These are phyloP conservation scores for Phialocephala subalpina DNA, from an alignment of 2,329 filamentous ascomycete species.

Conservation along the genomic window DNA sequence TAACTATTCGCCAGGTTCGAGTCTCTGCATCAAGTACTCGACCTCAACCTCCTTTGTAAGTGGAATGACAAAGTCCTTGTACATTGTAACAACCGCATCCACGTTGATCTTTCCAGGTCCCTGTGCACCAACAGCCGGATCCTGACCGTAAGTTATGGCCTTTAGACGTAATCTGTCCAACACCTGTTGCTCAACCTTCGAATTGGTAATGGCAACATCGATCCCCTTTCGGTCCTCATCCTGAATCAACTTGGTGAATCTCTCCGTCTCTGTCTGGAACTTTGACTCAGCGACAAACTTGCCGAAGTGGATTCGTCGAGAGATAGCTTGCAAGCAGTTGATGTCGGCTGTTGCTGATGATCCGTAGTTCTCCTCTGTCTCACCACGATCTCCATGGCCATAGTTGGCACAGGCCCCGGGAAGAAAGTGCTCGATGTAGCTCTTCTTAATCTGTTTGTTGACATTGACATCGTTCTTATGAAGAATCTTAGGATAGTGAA, in stretches of 20 bases:
- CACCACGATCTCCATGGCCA: constrained; percentile 80
- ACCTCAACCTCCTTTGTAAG: constrained; percentile 98
- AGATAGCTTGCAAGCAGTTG: constrained; percentile 86
- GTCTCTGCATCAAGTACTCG: constrained; percentile 94
- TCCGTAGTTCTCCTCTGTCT: constrained; percentile 93
- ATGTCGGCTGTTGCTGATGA: constrained; percentile 93
- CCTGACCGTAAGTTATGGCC: constrained; percentile 91
- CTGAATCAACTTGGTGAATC: constrained; percentile 84
- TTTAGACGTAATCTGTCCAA: constrained; percentile 87
- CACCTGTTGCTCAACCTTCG: constrained; percentile 88
- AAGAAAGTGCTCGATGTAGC: constrained; percentile 85
- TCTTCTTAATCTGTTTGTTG: constrained; percentile 84
- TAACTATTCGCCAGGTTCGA: constrained; percentile 48
- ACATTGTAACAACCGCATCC: constrained; percentile 90
- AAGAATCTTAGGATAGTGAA: constrained; percentile 88
- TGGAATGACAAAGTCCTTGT: constrained; percentile 92
- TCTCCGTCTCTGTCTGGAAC: constrained; percentile 83
- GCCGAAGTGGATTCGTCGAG: constrained; percentile 92
- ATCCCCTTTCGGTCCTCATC: constrained; percentile 82
- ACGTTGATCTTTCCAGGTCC: constrained; percentile 85
- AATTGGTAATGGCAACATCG: constrained; percentile 88
- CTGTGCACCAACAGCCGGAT: constrained; percentile 72
- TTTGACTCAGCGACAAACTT: constrained; percentile 99
- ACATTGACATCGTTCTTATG: constrained; percentile 90
- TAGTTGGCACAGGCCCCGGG: constrained; percentile 84